phyloP scores from a whole-genome alignment of 2,329 filamentous ascomycete genomes.

The Cercospora beticola region DNA sequence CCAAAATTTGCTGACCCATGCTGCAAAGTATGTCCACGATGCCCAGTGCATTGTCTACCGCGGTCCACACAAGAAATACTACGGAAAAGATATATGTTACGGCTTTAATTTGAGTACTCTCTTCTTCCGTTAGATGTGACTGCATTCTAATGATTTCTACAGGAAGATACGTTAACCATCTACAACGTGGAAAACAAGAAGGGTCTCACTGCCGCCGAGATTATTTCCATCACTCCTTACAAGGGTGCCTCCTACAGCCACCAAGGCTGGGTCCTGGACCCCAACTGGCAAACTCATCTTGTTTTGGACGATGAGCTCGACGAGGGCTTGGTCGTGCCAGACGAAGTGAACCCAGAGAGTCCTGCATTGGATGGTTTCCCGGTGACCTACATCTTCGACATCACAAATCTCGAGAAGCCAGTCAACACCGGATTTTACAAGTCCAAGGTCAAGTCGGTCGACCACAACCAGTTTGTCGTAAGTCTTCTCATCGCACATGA shows the following conservation, averaged over 20 bases:
- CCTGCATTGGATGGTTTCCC: slow-evolving; percentile 21
- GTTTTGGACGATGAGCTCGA: slow-evolving; percentile 57
- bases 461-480: slow-evolving; percentile 46
- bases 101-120: too few relatives aligned
- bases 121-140: too few relatives aligned
- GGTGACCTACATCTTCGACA: slow-evolving; percentile 53
- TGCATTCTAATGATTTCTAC: too few relatives aligned
- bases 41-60: slow-evolving; percentile 55
- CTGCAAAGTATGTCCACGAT: slow-evolving; percentile 52
- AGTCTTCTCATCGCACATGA: neutral
- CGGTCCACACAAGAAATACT: slow-evolving; percentile 49
- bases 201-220: slow-evolving; percentile 30
- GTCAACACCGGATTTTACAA: slow-evolving; percentile 44
- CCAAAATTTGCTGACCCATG: neutral
- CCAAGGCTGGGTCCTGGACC: slow-evolving; percentile 55
- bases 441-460: slow-evolving; percentile 37
- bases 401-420: slow-evolving; percentile 46
- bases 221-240: slow-evolving; percentile 52
- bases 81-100: slow-evolving; percentile 52
- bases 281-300: slow-evolving; percentile 44
- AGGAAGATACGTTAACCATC: too few relatives aligned
- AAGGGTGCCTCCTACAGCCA: slow-evolving; percentile 54
- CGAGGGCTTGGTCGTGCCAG: slow-evolving; percentile 37
- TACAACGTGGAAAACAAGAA: slow-evolving; percentile 50
- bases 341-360: slow-evolving; percentile 15